Conservation (phyloP, 352 stramenopile genomes). For the Phytophthora macrochlamydospora region DNA sequence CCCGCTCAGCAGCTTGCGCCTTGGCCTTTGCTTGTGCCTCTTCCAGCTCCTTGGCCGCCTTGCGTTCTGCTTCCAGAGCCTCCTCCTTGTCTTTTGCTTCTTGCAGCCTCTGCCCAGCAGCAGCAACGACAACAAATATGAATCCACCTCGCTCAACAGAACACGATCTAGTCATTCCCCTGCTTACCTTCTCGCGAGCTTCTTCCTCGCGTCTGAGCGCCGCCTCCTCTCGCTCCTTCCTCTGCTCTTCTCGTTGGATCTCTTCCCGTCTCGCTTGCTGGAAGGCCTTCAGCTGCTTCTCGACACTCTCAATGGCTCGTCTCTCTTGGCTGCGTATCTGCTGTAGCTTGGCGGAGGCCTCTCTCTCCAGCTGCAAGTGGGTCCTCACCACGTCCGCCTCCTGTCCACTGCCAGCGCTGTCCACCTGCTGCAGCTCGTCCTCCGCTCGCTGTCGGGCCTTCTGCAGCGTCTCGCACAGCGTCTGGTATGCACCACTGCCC, state of each 20-base stretch:
- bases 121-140: not conserved
- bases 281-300: constrained; percentile 54
- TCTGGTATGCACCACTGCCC: constrained; percentile 59
- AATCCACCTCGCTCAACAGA: not conserved
- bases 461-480: constrained; percentile 66
- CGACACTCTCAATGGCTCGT: constrained; percentile 45
- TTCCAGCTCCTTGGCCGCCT: constrained; percentile 30
- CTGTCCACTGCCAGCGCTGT: constrained; percentile 9
- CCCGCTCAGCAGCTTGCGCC: constrained; percentile 31
- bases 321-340: constrained; percentile 49
- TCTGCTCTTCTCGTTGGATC: constrained; percentile 35
- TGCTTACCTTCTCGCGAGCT: constrained; percentile 39
- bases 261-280: constrained; percentile 43
- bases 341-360: constrained; percentile 39
- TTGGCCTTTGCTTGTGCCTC: constrained; percentile 43
- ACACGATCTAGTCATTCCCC: not conserved
- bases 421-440: constrained; percentile 38
- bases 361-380: constrained; percentile 43
- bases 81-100: constrained; percentile 32
- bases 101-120: constrained; percentile 20
- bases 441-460: constrained; percentile 58
- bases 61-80: constrained; percentile 26
- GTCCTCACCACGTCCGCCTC: constrained; percentile 33
- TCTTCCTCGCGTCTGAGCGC: constrained; percentile 37
- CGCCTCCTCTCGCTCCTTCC: constrained; percentile 40